Conservation (phyloP, 83 land plant genomes). For the Thuja plicata region DNA sequence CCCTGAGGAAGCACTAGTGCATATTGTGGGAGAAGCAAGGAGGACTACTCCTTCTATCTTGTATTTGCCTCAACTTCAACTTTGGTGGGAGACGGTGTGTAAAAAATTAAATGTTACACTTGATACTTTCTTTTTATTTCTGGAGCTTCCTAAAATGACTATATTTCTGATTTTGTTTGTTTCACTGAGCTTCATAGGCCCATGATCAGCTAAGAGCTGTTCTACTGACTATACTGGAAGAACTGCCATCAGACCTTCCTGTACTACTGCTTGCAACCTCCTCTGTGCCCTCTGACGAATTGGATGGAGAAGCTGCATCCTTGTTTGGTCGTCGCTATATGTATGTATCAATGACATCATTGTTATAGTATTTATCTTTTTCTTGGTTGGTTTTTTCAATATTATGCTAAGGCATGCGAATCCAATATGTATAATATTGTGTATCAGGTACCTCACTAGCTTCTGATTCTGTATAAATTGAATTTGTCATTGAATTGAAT, state of each 20-base stretch:
- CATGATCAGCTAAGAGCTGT: conserved; percentile 93
- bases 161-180: conserved; percentile 12
- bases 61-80: conserved; percentile 86
- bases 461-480: neutral
- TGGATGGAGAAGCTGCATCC: conserved; percentile 40
- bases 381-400: neutral
- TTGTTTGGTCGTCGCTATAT: conserved; percentile 48
- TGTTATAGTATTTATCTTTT: neutral
- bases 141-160: neutral
- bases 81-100: conserved; percentile 99
- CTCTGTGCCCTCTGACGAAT: conserved; percentile 35
- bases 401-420: neutral
- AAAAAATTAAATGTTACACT: neutral
- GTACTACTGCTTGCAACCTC: conserved; percentile 86
- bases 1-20: conserved; percentile 95
- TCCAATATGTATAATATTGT: neutral
- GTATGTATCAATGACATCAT: conserved; percentile 36
- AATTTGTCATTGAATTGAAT: neutral
- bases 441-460: neutral
- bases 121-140: neutral
- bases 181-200: conserved; percentile 54
- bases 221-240: conserved; percentile 74
- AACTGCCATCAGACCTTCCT: conserved; percentile 87
- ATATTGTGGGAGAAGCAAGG: conserved; percentile 93
- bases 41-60: conserved; percentile 88